These are phyloP conservation scores for Solanum raphanifolium DNA, from an alignment of 257 asterid species.

Conservation along the genomic window DNA sequence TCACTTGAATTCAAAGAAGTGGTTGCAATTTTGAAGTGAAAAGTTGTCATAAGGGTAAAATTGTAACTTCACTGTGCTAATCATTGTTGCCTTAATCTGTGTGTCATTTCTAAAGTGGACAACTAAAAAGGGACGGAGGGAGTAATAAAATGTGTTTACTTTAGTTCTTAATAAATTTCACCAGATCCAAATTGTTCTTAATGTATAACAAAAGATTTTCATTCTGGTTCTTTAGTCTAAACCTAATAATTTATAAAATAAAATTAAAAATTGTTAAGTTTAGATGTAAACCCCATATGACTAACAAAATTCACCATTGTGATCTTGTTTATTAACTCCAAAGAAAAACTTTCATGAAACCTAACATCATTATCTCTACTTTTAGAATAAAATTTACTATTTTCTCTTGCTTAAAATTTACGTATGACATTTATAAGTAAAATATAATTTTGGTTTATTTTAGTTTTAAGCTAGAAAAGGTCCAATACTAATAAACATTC, in stretches of 20 bases:
- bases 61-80: too few relatives aligned
- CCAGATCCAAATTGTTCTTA: neutral
- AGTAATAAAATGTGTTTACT: neutral
- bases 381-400: too few relatives aligned
- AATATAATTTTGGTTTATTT: too few relatives aligned
- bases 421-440: too few relatives aligned
- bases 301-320: neutral
- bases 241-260: neutral
- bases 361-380: neutral
- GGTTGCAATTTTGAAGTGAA: too few relatives aligned
- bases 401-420: neutral
- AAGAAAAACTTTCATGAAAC: neutral
- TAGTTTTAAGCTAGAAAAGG: neutral
- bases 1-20: too few relatives aligned
- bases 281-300: neutral
- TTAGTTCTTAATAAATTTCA: too few relatives aligned
- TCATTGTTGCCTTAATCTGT: too few relatives aligned
- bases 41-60: too few relatives aligned
- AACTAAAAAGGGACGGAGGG: too few relatives aligned
- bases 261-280: neutral
- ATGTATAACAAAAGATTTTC: neutral
- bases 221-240: accelerated
- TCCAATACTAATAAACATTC: neutral
- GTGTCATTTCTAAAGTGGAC: too few relatives aligned
- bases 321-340: neutral